Evolutionary conservation across 2,329 filamentous ascomycete species (phyloP), one percentile per base, ranked within the genome.

Genomic region (Aspergillus fischeri): DNA sequence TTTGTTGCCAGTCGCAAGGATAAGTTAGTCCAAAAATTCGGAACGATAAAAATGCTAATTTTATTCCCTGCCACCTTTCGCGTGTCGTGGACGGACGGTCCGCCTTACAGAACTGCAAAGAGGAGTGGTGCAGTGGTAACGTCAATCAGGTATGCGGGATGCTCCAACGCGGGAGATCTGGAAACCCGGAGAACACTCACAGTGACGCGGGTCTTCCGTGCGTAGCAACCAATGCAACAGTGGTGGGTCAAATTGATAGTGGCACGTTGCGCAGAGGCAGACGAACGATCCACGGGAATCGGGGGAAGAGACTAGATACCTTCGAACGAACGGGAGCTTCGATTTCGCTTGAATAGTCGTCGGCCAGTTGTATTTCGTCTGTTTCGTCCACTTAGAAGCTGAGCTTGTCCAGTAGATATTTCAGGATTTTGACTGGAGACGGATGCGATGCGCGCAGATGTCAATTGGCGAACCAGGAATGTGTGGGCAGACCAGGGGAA

Each of bases 381-480:
- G 21, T 25, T 24, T 47, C 44, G 44, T 27, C 44, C 44, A 47
- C 44, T 42, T 29, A 45, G 42, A 24, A 29, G 54, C 17, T 60
- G 52, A 48, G 17, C 48, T 35, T 51, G 57, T 28, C 52, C 56
- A 60, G 62, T 58, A 60, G 58, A 62, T 60, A 52, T 54, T 47
- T 45, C 53, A 41, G 51, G 49, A 56, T 57, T 60, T 53, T 62
- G 65, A 69, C 62, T 69, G 65, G 67, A 61, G 64, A 66, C 60
- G 60, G 62, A 60, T 64, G 61, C 61, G 54, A 61, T 64, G 62
- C 61, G 61, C 62, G 65, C 60, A 67, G 61, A 64, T 63, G 59
- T 63, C 67, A 73, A 74, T 74, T 73, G 72, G 67, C 71, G 71
- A 74, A 74, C 72, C 71, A 73, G 65, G 72, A 61, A 63, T 65